Base-by-base conservation (phyloP, 2,329 filamentous ascomycete genomes). In the Exophiala lecanii-corni region DNA sequence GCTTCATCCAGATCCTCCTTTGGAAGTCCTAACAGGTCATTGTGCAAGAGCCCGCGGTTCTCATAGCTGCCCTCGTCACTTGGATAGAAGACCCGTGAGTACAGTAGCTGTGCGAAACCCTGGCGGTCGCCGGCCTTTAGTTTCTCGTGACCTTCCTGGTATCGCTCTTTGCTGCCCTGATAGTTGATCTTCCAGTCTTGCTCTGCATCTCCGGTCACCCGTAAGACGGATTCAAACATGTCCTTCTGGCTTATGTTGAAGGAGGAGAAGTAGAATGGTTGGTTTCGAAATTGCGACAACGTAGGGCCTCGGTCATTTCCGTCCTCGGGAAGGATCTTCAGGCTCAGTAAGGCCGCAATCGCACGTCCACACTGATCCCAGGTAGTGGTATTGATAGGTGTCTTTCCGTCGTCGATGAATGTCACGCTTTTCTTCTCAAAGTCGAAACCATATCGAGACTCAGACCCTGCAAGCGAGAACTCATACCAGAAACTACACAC, bases 241-340 rank as follows among this genome's bases (percentile, higher is more conserved):
- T 86, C 80, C 9, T 70, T 69, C 59, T 86, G 82, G 45, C 62
- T 77, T 46, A 80, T 53, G 7, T 63, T 59, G 62, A 82, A 85
- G 47, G 74, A 79, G 6, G 66, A 68, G 5, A 81, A 51, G 51
- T 70, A 76, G 2, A 81, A 55, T 0, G 54, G 49, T 36, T 69
- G 68, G 58, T 81, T 77, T 2, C 64, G 61, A 53, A 67, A 78
- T 23, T 59, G 50, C 5, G 64, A 50, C 6, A 79, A 43, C 6
- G 66, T 65, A 2, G 59, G 54, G 5, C 62, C 59, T 5, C 51
- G 55, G 25, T 69, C 65, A 1, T 57, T 57, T 28, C 50, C 58
- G 39, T 60, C 63, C 1, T 69, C 62, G 0, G 73, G 71, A 15
- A 62, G 51, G 54, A 68, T 48, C 35, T 65, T 55, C 1, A 80